These are phyloP conservation scores for Arthrobotrys sphaeroides DNA, from an alignment of 2,329 filamentous ascomycete species.

Conservation along the genomic window DNA sequence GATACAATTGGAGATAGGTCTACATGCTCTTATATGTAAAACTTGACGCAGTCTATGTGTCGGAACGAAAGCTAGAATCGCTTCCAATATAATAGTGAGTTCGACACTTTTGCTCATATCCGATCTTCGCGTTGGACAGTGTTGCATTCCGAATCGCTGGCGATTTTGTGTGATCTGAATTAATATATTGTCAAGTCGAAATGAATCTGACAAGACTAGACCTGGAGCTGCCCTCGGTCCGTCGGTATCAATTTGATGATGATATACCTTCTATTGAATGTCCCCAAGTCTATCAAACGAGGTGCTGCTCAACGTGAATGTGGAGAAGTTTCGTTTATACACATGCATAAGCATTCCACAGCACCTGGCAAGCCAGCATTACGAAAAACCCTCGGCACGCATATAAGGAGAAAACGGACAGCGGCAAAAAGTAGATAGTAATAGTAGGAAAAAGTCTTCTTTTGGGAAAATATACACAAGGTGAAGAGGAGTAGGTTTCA, in stretches of 20 bases:
- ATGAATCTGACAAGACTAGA: too few relatives aligned
- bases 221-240: too few relatives aligned
- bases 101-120: not conserved
- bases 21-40: too few relatives aligned
- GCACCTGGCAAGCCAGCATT: not conserved
- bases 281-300: not conserved
- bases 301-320: not conserved
- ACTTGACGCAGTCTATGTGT: too few relatives aligned
- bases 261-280: not conserved
- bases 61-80: too few relatives aligned
- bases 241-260: too few relatives aligned
- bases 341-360: conserved; percentile 17
- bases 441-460: conserved; percentile 39
- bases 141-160: not conserved
- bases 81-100: too few relatives aligned
- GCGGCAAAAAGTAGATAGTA: conserved; percentile 8
- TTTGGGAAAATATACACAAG: conserved; percentile 53
- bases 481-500: conserved; percentile 50
- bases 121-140: not conserved
- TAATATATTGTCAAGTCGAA: too few relatives aligned
- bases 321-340: conserved; percentile 38
- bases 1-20: too few relatives aligned
- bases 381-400: not conserved
- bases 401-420: not conserved
- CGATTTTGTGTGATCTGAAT: not conserved